Conservation (phyloP, 768 basidiomycete species). For the Collybia nuda region DNA sequence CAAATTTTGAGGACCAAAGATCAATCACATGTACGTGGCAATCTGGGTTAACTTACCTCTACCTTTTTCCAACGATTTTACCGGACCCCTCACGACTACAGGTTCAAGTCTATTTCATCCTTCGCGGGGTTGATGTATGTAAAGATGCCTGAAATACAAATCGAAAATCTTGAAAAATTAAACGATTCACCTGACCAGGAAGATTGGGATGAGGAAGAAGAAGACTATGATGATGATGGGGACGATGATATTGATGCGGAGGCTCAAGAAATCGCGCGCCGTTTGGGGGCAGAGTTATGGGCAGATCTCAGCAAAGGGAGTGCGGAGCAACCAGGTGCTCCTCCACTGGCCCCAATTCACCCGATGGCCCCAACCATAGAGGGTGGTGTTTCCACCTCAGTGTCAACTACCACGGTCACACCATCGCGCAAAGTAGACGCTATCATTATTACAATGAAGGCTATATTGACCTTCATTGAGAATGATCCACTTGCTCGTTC, state of each 20-base stretch:
- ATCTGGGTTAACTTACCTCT: background rate
- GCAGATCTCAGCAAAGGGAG: slow-evolving; percentile 72
- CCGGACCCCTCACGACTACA: slow-evolving; percentile 4
- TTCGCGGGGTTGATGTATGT: background rate
- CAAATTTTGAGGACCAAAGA: slow-evolving; percentile 2
- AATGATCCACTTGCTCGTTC: slow-evolving; percentile 56
- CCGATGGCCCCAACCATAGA: slow-evolving; percentile 1
- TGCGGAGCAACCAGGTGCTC: slow-evolving; percentile 32
- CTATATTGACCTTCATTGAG: slow-evolving; percentile 57
- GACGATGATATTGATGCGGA: slow-evolving; percentile 66
- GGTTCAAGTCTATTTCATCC: slow-evolving; percentile 2
- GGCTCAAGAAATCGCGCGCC: slow-evolving; percentile 71
- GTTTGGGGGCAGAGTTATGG: slow-evolving; percentile 75
- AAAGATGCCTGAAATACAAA: slow-evolving; percentile 9
- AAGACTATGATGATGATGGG: slow-evolving; percentile 47
- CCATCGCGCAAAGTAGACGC: slow-evolving; percentile 51
- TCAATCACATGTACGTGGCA: background rate
- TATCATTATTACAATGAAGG: slow-evolving; percentile 62
- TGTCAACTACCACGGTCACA: slow-evolving; percentile 7
- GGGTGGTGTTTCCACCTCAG: slow-evolving; percentile 3
- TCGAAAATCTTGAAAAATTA: background rate
- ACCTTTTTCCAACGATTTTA: background rate
- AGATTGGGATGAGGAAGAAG: slow-evolving; percentile 28
- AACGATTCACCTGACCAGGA: slow-evolving; percentile 2
- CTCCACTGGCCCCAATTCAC: slow-evolving; percentile 7